phyloP scores from a whole-genome alignment of 164 flowering plant species.

The Tinospora cordifolia region DNA sequence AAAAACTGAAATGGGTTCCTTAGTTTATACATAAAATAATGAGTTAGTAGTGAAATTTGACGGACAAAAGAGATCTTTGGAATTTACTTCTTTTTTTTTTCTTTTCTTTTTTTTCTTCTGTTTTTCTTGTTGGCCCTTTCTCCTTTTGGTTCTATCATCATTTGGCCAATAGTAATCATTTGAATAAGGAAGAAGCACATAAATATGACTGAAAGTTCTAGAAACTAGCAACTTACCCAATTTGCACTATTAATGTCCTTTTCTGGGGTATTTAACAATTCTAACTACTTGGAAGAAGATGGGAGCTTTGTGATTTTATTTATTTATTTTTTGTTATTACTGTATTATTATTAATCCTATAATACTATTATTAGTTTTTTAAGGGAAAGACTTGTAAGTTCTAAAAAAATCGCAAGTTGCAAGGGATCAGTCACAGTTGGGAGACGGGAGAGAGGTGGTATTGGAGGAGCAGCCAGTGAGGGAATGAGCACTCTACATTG shows the following conservation, averaged over 20 bases:
- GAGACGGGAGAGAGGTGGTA: too few relatives aligned
- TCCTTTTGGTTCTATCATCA: neutral
- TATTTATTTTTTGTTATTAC: too few relatives aligned
- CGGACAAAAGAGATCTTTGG: neutral
- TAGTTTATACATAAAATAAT: neutral
- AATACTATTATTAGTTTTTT: too few relatives aligned
- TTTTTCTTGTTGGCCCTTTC: neutral
- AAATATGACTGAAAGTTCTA: neutral
- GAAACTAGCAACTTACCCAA: neutral
- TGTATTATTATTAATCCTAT: too few relatives aligned
- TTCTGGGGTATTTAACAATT: neutral
- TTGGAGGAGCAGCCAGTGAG: too few relatives aligned
- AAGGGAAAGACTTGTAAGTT: neutral
- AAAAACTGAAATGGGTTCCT: neutral
- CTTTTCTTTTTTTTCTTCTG: neutral
- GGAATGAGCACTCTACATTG: too few relatives aligned
- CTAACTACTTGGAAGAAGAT: neutral
- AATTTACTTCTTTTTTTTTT: too few relatives aligned
- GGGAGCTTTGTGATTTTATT: too few relatives aligned
- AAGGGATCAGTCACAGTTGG: neutral
- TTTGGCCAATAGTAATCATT: neutral
- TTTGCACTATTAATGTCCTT: neutral
- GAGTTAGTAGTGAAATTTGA: neutral
- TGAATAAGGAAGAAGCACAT: too few relatives aligned
- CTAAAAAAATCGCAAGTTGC: neutral